Evolutionary conservation across 441 rosid genomes (phyloP), one percentile per base, ranked within the genome.

Genomic region (Dalechampia spathulata): DNA sequence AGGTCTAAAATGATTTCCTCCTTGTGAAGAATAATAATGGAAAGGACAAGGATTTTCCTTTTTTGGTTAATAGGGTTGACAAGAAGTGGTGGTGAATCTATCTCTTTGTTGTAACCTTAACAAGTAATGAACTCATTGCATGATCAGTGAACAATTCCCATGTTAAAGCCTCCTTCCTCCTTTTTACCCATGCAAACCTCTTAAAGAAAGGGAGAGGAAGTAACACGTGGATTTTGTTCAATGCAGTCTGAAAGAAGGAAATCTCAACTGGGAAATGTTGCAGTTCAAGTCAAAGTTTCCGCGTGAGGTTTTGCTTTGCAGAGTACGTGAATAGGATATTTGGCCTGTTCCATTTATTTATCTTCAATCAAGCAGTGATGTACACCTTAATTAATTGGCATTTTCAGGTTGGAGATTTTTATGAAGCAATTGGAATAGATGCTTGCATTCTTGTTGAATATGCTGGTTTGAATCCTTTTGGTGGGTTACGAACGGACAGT

Each of bases 401-500:
- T 56, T 58, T 42, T 27, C 80, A 93, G 97, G 99, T 93, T 30
- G 99, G 99, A 36, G 99, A 93, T 12, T 90, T 93, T 72, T 93
- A 90, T 72, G 99, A 93, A 72, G 86, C 99, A 58, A 73, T 93
- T 53, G 99, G 99, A 53, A 83, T 93, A 62, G 99, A 93, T 83
- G 97, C 97, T 32, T 93, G 99, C 63, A 69, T 93, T 69, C 95
- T 93, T 30, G 99, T 90, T 55, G 99, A 93, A 71, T 82, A 78
- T 72, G 99, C 97, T 74, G 99, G 99, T 72, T 63, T 93, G 49
- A 93, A 93, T 78, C 99, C 99, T 51, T 90, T 90, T 74, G 99
- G 99, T 49, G 97, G 96, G 64, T 68, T 83, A 66, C 95, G 97
- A 30, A 72, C 93, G 6, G 97, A 87, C 59, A 90, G 87, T 60